phyloP scores from a whole-genome alignment of 2,329 filamentous ascomycete genomes.

The Apiospora sp. region DNA sequence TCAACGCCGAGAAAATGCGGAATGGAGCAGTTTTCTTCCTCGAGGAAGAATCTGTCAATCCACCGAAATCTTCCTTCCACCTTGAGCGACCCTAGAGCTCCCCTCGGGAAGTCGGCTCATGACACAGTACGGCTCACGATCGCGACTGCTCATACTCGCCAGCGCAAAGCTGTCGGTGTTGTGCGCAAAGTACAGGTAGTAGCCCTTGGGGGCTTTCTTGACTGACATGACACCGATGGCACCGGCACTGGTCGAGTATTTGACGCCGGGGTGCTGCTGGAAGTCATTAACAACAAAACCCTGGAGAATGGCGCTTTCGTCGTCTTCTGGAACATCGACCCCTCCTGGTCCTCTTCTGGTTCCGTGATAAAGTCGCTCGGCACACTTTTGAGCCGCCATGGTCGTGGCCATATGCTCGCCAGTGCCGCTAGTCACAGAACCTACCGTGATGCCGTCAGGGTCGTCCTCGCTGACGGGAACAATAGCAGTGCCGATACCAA shows the following conservation, averaged over 20 bases:
- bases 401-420: constrained; percentile 98
- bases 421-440: constrained; percentile 90
- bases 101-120: constrained; percentile 78
- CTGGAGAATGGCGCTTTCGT: constrained; percentile 78
- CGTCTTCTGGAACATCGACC: constrained; percentile 69
- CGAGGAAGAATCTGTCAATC: constrained; percentile 29
- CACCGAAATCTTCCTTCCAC: constrained; percentile 58
- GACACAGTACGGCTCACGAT: constrained; percentile 77
- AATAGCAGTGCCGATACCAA: constrained; percentile 89
- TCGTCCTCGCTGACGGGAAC: constrained; percentile 80
- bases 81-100: constrained; percentile 58
- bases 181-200: constrained; percentile 92
- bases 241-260: constrained; percentile 78
- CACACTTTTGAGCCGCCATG: constrained; percentile 86
- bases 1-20: neutral
- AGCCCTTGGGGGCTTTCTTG: constrained; percentile 80
- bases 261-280: constrained; percentile 88
- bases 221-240: constrained; percentile 92
- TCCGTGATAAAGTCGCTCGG: constrained; percentile 81
- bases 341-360: constrained; percentile 69
- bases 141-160: constrained; percentile 85
- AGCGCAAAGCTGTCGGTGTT: constrained; percentile 92
- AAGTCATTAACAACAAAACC: constrained; percentile 89
- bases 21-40: neutral
- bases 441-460: constrained; percentile 73